Base-by-base conservation (phyloP, 1,139 yeast genomes). In the Hansenula sp. region DNA sequence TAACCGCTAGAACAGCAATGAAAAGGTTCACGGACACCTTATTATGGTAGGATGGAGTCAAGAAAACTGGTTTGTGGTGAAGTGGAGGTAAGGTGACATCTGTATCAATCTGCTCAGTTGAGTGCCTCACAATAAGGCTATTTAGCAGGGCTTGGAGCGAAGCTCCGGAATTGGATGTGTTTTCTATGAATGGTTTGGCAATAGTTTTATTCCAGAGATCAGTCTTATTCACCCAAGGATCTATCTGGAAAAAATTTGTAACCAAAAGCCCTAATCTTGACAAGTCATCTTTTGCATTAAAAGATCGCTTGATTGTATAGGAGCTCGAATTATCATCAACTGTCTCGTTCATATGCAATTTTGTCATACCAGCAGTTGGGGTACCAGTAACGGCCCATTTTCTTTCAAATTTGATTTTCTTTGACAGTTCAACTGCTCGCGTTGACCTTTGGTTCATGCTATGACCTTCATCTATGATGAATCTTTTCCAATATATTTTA, bases 301-400 rank as follows among this genome's bases (percentile, higher is more conserved):
- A 69, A 13, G 52, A 55, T 32, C 65, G 60, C 42, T 66, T 69
- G 4, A 67, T 61, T 1, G 61, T 57, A 45, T 68, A 70, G 33
- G 61, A 67, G 33, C 57, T 62, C 1, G 31, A 36, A 13, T 39
- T 43, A 17, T 43, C 29, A 25, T 44, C 41, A 18, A 38, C 33
- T 10, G 44, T 51, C 48, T 75, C 79, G 50, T 74, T 77, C 71
- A 81, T 71, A 47, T 79, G 76, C 3, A 82, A 59, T 38, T 73
- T 73, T 0, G 88, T 81, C 46, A 83, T 63, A 0, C 90, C 90
- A 0, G 85, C 73, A 0, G 89, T 82, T 2, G 90, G 90, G 0
- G 90, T 84, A 29, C 91, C 90, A 0, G 86, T 78, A 1, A 84
- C 86, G 0, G 82, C 81, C 91, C 90, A 84, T 48, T 77, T 69